Conservation (phyloP, 139 green algal genomes). For the Chlamydomonas asymmetrica region DNA sequence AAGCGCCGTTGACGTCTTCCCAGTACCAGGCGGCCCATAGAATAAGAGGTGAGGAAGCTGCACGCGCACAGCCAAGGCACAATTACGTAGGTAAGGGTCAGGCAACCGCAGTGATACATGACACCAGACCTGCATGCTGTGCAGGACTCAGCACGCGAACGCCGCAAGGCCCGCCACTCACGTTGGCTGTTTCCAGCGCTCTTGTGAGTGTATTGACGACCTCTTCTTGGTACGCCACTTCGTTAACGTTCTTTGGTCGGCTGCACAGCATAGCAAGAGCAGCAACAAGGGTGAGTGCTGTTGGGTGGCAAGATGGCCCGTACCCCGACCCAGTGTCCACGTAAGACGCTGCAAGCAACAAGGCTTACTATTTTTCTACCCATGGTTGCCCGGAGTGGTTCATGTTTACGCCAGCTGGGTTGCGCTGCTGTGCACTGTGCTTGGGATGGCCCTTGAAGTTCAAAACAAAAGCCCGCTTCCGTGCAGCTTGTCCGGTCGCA, state of each 20-base stretch:
- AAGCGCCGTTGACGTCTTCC: constrained; percentile 97
- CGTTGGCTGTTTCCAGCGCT: constrained; percentile 85
- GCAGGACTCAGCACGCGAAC: not conserved
- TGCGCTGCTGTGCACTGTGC: too few relatives aligned
- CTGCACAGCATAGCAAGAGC: constrained; percentile 48
- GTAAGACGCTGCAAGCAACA: not conserved
- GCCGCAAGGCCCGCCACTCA: constrained; percentile 43
- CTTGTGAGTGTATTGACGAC: constrained; percentile 87
- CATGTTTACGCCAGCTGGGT: not conserved
- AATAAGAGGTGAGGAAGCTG: constrained; percentile 97
- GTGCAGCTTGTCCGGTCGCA: too few relatives aligned
- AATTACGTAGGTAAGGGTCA: not conserved
- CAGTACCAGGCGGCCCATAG: constrained; percentile 96
- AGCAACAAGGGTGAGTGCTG: not conserved
- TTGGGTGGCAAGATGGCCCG: not conserved
- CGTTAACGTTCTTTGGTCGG: constrained; percentile 81
- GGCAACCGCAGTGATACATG: too few relatives aligned
- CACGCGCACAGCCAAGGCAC: too few relatives aligned
- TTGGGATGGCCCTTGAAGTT: too few relatives aligned
- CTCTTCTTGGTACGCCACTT: constrained; percentile 95
- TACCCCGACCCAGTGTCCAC: constrained; percentile 4
- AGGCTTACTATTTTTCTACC: constrained; percentile 80
- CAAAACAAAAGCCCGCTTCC: too few relatives aligned
- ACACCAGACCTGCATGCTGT: not conserved
- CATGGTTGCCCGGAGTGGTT: constrained; percentile 50